These are phyloP conservation scores for Ciborinia camelliae DNA, from an alignment of 2,329 filamentous ascomycete genomes.

Conservation along the genomic window DNA sequence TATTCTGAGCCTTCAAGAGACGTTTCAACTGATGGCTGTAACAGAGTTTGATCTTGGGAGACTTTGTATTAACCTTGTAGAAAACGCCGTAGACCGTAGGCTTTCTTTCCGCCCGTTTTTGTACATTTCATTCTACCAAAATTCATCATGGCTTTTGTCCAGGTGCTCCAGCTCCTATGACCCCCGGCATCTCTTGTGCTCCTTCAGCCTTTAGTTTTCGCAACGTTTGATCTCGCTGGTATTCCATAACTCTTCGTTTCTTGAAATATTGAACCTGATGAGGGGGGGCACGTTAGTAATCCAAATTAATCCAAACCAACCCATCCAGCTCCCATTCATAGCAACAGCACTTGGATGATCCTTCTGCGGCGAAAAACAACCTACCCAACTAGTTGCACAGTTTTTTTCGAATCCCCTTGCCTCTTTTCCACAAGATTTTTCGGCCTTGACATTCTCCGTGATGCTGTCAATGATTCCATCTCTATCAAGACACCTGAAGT, in stretches of 20 bases:
- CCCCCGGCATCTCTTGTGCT: constrained; percentile 54
- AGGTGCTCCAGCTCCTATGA: constrained; percentile 24
- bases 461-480: constrained; percentile 77
- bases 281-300: constrained; percentile 23
- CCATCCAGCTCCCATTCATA: too few species aligned
- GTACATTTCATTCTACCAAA: background rate
- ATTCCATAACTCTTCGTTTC: constrained; percentile 89
- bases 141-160: constrained; percentile 17
- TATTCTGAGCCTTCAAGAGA: background rate
- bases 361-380: constrained; percentile 37
- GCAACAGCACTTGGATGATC: background rate
- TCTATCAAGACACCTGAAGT: constrained; percentile 83
- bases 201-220: constrained; percentile 72
- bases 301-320: background rate
- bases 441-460: constrained; percentile 51
- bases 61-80: background rate
- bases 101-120: background rate
- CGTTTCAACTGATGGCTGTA: background rate
- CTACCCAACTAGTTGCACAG: constrained; percentile 87
- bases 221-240: constrained; percentile 77
- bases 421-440: constrained; percentile 57
- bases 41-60: background rate
- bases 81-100: background rate
- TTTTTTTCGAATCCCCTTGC: constrained; percentile 71
- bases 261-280: constrained; percentile 92